Percentiles rank a stretch among this genome's conserved stretches.
These are phyloP conservation scores for Yarrowia deformans DNA, from an alignment of 805 yeast species.

Conservation along the genomic window DNA sequence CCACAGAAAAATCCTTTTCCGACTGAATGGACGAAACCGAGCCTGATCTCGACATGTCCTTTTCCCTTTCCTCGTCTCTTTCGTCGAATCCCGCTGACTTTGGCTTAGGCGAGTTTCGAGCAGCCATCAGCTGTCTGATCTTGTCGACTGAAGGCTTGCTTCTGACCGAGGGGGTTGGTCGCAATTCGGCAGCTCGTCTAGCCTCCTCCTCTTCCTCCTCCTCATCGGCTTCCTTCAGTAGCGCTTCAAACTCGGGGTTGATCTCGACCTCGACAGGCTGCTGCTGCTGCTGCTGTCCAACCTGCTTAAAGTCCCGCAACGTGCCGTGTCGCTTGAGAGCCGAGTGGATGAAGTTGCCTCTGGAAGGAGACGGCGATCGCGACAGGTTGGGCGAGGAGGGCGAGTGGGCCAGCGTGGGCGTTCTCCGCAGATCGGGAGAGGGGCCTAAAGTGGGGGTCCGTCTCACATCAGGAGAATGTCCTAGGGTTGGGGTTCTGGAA, in stretches of 20 bases:
- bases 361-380: constrained; percentile 43
- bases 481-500: not conserved
- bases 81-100: not conserved
- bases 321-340: constrained; percentile 47
- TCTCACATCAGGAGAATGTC: not conserved
- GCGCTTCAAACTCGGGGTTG: constrained; percentile 29
- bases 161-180: constrained; percentile 20
- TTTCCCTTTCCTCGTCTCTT: not conserved
- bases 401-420: constrained; percentile 5
- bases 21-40: constrained; percentile 24
- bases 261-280: constrained; percentile 13
- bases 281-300: constrained; percentile 2
- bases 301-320: constrained; percentile 25
- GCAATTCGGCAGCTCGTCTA: not conserved
- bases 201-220: constrained; percentile 29
- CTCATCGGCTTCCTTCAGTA: constrained; percentile 9
- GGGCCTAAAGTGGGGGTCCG: constrained; percentile 5
- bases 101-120: constrained; percentile 30
- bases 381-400: constrained; percentile 21
- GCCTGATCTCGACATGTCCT: constrained; percentile 13
- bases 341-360: constrained; percentile 46
- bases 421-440: constrained; percentile 12
- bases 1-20: constrained; percentile 9
- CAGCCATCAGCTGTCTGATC: constrained; percentile 35
- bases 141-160: constrained; percentile 34